phyloP scores from a whole-genome alignment of 805 yeast genomes.

The Blastobotrys americana region DNA sequence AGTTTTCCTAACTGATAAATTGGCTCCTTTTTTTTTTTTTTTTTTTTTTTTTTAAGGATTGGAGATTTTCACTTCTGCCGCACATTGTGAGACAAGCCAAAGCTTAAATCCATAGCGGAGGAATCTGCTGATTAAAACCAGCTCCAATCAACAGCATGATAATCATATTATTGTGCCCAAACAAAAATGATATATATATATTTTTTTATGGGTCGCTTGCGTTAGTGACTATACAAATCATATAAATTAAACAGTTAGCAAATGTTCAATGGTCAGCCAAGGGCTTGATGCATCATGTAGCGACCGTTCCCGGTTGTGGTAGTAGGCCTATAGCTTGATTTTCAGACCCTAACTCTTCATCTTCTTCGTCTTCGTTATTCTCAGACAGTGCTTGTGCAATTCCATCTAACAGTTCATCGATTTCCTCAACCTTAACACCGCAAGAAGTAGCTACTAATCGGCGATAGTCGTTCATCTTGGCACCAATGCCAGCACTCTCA shows the following conservation, averaged over 20 bases:
- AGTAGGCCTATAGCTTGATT: too few relatives aligned
- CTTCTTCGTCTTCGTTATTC: slow-evolving; percentile 8
- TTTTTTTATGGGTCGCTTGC: background rate
- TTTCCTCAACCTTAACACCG: slow-evolving; percentile 70
- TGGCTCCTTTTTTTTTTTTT: background rate
- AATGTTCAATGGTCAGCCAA: too few relatives aligned
- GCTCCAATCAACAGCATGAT: too few relatives aligned
- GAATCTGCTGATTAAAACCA: too few relatives aligned
- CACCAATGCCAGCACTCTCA: slow-evolving; percentile 40
- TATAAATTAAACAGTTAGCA: too few relatives aligned
- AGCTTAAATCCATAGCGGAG: too few relatives aligned
- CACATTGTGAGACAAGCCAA: background rate
- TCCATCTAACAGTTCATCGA: slow-evolving; percentile 75
- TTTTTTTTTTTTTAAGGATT: background rate
- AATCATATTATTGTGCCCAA: too few relatives aligned
- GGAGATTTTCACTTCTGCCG: background rate
- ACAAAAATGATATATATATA: background rate
- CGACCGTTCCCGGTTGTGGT: too few relatives aligned
- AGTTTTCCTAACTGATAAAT: background rate
- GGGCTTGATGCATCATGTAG: too few relatives aligned
- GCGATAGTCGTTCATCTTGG: slow-evolving; percentile 71
- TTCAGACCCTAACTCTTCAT: too few relatives aligned
- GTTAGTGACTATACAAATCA: too few relatives aligned
- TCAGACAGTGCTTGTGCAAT: slow-evolving; percentile 44
- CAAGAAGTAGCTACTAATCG: slow-evolving; percentile 69